A percentile compares a stretch with the other conserved stretches of the same genome.
Conservation (phyloP, 1,284 basidiomycete species). For the Heterobasidion irregulare region DNA sequence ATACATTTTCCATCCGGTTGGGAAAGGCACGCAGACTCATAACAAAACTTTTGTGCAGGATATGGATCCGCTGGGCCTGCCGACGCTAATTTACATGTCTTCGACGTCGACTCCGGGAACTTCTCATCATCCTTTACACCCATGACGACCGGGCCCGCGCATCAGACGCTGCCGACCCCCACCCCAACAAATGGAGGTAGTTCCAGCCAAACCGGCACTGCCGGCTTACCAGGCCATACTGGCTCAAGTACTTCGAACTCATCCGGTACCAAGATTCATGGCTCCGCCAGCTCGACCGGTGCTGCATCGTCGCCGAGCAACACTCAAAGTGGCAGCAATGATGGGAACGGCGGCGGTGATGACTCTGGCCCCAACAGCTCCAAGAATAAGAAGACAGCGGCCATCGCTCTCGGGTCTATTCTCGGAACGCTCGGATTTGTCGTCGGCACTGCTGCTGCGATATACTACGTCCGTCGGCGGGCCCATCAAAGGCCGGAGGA, state of each 20-base stretch:
- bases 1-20: neutral
- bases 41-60: slow-evolving; percentile 28
- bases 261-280: slow-evolving; percentile 1
- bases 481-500: slow-evolving; percentile 17
- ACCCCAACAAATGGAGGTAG: slow-evolving; percentile 10
- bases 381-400: slow-evolving; percentile 23
- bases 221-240: slow-evolving; percentile 5
- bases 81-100: slow-evolving; percentile 43
- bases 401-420: slow-evolving; percentile 48
- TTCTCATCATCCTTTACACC: slow-evolving; percentile 36
- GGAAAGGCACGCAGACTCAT: neutral
- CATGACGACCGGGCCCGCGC: slow-evolving; percentile 21
- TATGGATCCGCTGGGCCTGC: slow-evolving; percentile 46
- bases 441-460: slow-evolving; percentile 26
- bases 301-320: slow-evolving; percentile 3
- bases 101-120: slow-evolving; percentile 30
- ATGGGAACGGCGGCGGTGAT: neutral
- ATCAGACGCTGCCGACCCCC: slow-evolving; percentile 29
- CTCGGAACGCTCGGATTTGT: slow-evolving; percentile 48
- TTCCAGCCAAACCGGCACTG: slow-evolving; percentile 5
- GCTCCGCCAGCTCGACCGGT: slow-evolving; percentile 6
- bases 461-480: slow-evolving; percentile 35
- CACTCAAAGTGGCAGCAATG: slow-evolving; percentile 4
- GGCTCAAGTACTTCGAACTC: neutral
- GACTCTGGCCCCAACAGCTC: slow-evolving; percentile 8